Evolutionary conservation across 2,329 filamentous ascomycete genomes (phyloP), one percentile per base, ranked within the genome.

Genomic region (Aspergillus candidus): DNA sequence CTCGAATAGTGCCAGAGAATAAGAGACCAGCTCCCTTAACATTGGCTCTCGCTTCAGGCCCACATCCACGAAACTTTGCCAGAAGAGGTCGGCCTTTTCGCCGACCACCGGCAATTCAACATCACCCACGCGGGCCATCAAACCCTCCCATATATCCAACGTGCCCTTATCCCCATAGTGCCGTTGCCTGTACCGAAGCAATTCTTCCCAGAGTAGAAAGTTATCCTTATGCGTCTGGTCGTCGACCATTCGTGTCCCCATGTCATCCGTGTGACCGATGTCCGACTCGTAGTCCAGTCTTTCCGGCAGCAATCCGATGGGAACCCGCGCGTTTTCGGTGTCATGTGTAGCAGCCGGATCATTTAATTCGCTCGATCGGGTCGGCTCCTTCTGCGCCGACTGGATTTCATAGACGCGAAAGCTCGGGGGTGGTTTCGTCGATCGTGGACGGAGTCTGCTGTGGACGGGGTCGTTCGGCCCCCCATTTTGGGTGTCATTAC

Each of bases 181-280:
- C 3, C 69, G 67, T 47, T 68, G 67, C 18, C 68, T 64, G 48
- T 69, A 70, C 10, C 61, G 55, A n/a, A 74, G 57, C 18, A 74
- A 51, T 35, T 72, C 63, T 33, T 65, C 63, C 71, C 71, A 74
- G 11, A 73, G 57, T n/a, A 59, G 53, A 41, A 71, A 63, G 49
- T 73, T 61, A 34, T 61, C 47, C 17, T 53, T 54, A 46, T 57
- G 47, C 4, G 41, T 48, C 4, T 61, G 53, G 31, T 56, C 46
- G 40, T 73, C 68, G 27, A 72, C 55, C 27, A 73, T 50, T 34
- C 67, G 66, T 15, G 54, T 57, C 31, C 67, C 65, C 40, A 66
- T 50, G n/a, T 58, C 53, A 29, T 56, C 44, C 35, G 50, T 56
- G 46, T 67, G 61, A 32, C 65, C 65, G 15, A 72, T 50, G 39